Base-by-base conservation (phyloP, 83 land plant genomes). In the Picea abies region DNA sequence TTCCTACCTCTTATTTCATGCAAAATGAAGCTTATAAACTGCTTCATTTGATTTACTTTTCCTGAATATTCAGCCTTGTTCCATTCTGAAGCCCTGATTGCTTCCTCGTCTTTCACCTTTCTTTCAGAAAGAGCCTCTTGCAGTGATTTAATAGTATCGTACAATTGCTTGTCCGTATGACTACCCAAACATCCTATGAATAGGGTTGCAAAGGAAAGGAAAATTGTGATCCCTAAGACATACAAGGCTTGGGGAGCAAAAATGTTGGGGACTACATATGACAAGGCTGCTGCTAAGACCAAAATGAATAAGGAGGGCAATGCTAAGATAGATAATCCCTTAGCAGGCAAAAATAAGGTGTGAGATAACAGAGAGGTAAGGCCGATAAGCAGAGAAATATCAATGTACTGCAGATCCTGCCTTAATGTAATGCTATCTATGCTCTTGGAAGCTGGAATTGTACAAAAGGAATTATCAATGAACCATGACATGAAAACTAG, bases 221-320 rank as follows among this genome's bases (percentile, higher is more conserved):
- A 67, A 25, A 25, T 11, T 25, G 39, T 67, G 35, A 67, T 15
- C 35, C 35, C 35, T 67, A 67, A 25, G 32, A 67, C 35, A 67
- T 67, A n/a, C 71, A 67, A 67, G 14, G 71, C 35, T 67, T 67
- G 71, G 35, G 16, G 71, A 29, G 71, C 35, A 67, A 67, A 67
- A 67, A 26, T 26, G 35, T 25, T 25, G 71, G 71, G 35, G 14
- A 32, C 52, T 49, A 67, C 35, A 67, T n/a, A 67, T 26, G 35
- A 67, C 16, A 6, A 32, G 32, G 20, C 23, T 71, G 49, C 23
- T 19, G n/a, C 76, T 39, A 71, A 71, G 49, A 71, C 3, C 14
- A 71, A 71, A n/a, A 71, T 35, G 35, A 35, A 35, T 35, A 35
- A 35, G 35, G 35, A 35, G 35, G 35, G 35, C 1, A 35, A 35